Base-by-base conservation (phyloP, 441 rosid genomes). In the Jatropha multifida region DNA sequence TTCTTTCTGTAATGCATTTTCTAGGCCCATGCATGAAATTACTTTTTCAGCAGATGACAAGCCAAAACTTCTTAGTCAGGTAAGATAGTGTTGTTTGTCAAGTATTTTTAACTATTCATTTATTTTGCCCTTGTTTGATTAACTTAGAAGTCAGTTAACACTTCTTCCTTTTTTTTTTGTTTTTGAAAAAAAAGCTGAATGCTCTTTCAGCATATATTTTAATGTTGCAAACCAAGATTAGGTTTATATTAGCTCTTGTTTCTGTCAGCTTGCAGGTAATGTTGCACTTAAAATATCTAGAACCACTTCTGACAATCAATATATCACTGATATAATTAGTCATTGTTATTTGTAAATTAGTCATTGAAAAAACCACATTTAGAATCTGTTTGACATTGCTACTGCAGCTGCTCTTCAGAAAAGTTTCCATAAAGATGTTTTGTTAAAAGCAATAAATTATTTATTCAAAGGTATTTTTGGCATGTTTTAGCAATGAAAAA, bases 41-140 rank as follows among this genome's bases (percentile, higher is more conserved):
- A 96, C 99, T 64, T 92, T 96, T 84, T 91, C 99, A 73, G 84
- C 97, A 7, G 86, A 88, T 77, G 96, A 96, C 90, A 89, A 85
- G 91, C 98, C 93, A 20, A 96, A 94, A 83, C 97, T 94, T 78
- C 91, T 96, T 18, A 91, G 94, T 84, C 89, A 94, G 96, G 99
- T 96, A 83, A 59, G 44, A 73, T 76, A 18, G 38, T 69, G 64
- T 69, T 5, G 71, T 72, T 56, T 71, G 52, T 68, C 44, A 40
- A 68, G 18, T 59, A 73, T 54, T 63, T 44, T 51, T 23, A 64
- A 68, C 58, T 64, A 51, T 67, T 40, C 59, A 27, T 58, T 55
- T 26, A 61, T 23, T 26, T 68, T 23, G 42, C 56, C 48, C 64
- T 60, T 69, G 49, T 68, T 76, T 27, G 65, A 51, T 72, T 48